phyloP scores from a whole-genome alignment of 768 basidiomycete species.

The Serendipita vermifera region DNA sequence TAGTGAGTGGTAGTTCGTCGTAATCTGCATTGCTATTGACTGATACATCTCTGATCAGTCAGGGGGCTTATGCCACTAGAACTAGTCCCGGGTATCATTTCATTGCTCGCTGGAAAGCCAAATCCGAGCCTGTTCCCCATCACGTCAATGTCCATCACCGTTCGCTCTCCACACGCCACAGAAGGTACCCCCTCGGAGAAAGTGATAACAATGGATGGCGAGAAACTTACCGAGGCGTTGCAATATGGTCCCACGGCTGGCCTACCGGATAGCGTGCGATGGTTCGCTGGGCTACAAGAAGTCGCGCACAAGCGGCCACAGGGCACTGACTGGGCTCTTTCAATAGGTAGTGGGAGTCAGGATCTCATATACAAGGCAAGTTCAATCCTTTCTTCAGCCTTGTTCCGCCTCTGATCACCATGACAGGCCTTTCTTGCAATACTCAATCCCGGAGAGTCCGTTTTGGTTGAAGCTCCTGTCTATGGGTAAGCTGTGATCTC shows the following conservation, averaged over 20 bases:
- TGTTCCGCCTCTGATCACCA: neutral
- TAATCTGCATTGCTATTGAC: neutral
- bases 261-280: constrained; percentile 45
- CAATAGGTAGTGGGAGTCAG: constrained; percentile 74
- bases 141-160: constrained; percentile 56
- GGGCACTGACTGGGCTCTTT: constrained; percentile 60
- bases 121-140: constrained; percentile 84
- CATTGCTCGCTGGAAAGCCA: constrained; percentile 81
- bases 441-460: constrained; percentile 63
- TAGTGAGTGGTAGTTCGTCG: neutral
- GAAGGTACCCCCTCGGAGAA: constrained; percentile 35
- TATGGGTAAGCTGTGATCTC: constrained; percentile 29
- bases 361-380: constrained; percentile 76
- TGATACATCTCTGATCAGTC: constrained; percentile 29
- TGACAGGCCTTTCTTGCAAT: constrained; percentile 54
- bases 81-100: constrained; percentile 60
- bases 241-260: constrained; percentile 75
- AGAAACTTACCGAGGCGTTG: constrained; percentile 51
- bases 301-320: constrained; percentile 47
- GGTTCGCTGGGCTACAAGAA: constrained; percentile 62
- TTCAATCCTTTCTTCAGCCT: neutral
- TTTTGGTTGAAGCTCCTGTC: constrained; percentile 72
- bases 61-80: constrained; percentile 67
- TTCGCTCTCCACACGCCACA: constrained; percentile 29
- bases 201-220: constrained; percentile 40